Base-by-base conservation (phyloP, 1,284 basidiomycete genomes). In the Rhizoctonia solani region DNA sequence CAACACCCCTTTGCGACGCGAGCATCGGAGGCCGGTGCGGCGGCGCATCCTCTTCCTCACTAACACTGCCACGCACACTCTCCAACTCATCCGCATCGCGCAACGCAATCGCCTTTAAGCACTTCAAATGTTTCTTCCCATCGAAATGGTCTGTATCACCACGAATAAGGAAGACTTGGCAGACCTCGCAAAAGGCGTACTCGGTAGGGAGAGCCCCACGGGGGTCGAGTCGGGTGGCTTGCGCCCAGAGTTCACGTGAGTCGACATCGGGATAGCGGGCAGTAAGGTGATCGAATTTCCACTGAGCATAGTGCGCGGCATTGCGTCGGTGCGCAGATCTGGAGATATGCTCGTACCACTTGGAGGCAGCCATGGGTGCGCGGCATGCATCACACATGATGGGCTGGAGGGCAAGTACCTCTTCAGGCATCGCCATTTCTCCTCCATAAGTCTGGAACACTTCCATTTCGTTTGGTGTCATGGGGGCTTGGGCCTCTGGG, bases 1-100 rank as follows among this genome's bases (percentile, higher is more conserved):
- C 59, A 14, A 46, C 44, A 14, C 44, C 44, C 6, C 9, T 6
- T 21, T 46, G 44, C 21, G 44, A 19, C 23, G 49, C 23, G 21
- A 49, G 29, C 13, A 49, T 49, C 25, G 47, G 47, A n/a, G 32
- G 47, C 5, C 23, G 29, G 13, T 16, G 23, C 25, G 59, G 27
- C 27, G 59, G 49, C 8, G 37, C 59, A 23, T 65, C 49, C 29
- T 65, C 59, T 25, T 65, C 59, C 21, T 65, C 59, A n/a, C 59
- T 65, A 23, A 65, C 59, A 19, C 59, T 65, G 25, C 59, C 59
- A 25, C 59, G 59, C 30, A 65, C 59, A n/a, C 59, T 65, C 59
- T 65, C 59, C 34, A 65, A 19, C 59, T 65, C 59, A 16, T 32
- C 59, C 23, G 59, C 59, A 30, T 65, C 59, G 16, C 53, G 39